Evolutionary conservation across 2,329 filamentous ascomycete species (phyloP).

Genomic region (Boeremia exigua): DNA sequence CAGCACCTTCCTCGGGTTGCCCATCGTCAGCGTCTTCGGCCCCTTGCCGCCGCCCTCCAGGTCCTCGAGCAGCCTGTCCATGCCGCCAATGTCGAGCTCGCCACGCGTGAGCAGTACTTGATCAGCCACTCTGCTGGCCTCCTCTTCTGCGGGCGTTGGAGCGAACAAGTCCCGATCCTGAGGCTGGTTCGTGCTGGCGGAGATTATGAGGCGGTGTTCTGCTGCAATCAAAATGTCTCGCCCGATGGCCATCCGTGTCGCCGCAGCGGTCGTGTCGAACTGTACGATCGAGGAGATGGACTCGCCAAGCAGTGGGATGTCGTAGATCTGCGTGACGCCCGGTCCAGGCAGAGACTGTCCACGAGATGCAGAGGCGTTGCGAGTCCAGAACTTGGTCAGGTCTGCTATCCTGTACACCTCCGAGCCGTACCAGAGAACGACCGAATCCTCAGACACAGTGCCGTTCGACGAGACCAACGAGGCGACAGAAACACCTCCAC

Average conservation of each 20-base stretch:
- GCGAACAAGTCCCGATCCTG: conserved; percentile 38
- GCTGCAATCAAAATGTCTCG: conserved; percentile 53
- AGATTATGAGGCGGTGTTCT: conserved; percentile 54
- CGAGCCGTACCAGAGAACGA: conserved; percentile 55
- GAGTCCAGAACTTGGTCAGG: conserved; percentile 54
- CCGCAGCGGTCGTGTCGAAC: conserved; percentile 49
- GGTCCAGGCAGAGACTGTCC: conserved; percentile 50
- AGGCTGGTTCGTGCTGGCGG: conserved; percentile 43
- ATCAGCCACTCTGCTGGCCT: conserved; percentile 43
- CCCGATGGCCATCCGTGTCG: conserved; percentile 51
- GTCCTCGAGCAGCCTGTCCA: conserved; percentile 53
- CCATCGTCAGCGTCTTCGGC: conserved; percentile 34
- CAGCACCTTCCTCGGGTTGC: conserved; percentile 43
- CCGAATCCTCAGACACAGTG: conserved; percentile 51
- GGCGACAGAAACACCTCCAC: conserved; percentile 53
- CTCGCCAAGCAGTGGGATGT: conserved; percentile 51
- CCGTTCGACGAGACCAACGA: conserved; percentile 37
- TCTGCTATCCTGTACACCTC: conserved; percentile 55
- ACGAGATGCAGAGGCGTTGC: conserved; percentile 43
- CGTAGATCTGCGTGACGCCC: conserved; percentile 50
- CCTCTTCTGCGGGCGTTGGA: conserved; percentile 38
- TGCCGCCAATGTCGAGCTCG: conserved; percentile 56
- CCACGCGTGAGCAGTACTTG: conserved; percentile 52
- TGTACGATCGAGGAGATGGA: conserved; percentile 52
- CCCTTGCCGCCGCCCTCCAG: conserved; percentile 38